Base-by-base conservation (phyloP, 306 rosid genomes). In the Begonia loranthoides region DNA sequence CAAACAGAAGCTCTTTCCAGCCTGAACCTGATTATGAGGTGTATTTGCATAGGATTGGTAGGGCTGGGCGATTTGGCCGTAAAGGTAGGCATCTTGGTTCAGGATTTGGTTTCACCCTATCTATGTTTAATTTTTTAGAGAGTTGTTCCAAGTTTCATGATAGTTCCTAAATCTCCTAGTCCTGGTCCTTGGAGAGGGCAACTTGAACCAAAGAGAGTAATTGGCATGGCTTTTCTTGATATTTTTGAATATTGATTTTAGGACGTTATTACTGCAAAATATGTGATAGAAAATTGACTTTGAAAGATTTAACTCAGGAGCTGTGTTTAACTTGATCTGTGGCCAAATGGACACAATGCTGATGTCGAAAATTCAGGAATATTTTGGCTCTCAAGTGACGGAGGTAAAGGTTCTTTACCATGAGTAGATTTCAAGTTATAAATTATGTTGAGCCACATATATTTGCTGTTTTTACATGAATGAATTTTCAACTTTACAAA, bases 61-160 rank as follows among this genome's bases (percentile, higher is more conserved):
- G 96, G 67, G 92, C 96, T 13, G 96, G 96, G 50, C 87, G 94
- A 41, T 87, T 87, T 54, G 96, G 96, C 44, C 87, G 84, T 64
- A 87, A 83, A 75, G 90, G 96, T 87, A 28, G 7, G 36, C 36
- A 68, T 54, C 49, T 28, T 40, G 17, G 46, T 58, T 28, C 38
- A 28, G 36, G 36, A 28, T 28, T 1, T 19, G 22, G 22, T 19
- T 19, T 19, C 22, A 19, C 36, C 36, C 9, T 7, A 6, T 24
- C 34, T 6, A 28, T 5, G 36, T 7, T 28, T 28, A 19, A 19
- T 19, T 19, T 19, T 19, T 19, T n/a, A n/a, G n/a, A 19, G 22
- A 19, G 22, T 19, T 19, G 22, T 19, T 19, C 22, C 22, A 19
- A 19, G 22, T 19, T 19, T 19, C 1, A 19, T 19, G 22, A 19